Conservation (phyloP, 768 basidiomycete species). For the Lentinula edodes region DNA sequence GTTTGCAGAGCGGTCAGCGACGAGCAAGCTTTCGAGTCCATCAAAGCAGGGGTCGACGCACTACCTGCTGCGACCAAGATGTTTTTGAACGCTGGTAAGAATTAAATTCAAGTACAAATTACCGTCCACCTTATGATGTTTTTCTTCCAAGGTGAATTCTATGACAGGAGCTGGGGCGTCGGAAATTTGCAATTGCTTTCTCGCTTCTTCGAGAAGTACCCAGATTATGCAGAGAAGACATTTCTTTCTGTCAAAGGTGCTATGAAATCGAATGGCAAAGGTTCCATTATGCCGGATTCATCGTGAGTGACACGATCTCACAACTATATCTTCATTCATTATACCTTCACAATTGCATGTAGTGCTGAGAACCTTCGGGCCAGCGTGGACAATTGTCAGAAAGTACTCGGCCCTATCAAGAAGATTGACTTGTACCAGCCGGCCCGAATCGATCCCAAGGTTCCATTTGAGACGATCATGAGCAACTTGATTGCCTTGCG, state of each 20-base stretch:
- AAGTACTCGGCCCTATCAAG: slow-evolving; percentile 40
- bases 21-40: slow-evolving; percentile 55
- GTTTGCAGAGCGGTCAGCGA: slow-evolving; percentile 37
- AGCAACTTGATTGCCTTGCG: slow-evolving; percentile 26
- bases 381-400: slow-evolving; percentile 39
- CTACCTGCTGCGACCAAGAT: slow-evolving; percentile 41
- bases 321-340: not conserved
- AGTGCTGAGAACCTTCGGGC: slow-evolving; percentile 34
- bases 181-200: slow-evolving; percentile 47
- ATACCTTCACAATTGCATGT: not conserved
- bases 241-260: slow-evolving; percentile 29
- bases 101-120: not conserved
- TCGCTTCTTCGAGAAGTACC: slow-evolving; percentile 42
- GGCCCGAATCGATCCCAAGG: slow-evolving; percentile 36
- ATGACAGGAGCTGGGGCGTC: slow-evolving; percentile 34
- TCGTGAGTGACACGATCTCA: not conserved
- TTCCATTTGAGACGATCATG: slow-evolving; percentile 38
- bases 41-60: slow-evolving; percentile 45
- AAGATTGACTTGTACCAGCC: slow-evolving; percentile 52
- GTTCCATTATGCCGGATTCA: not conserved
- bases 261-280: not conserved
- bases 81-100: slow-evolving; percentile 34
- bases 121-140: not conserved
- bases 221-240: slow-evolving; percentile 25
- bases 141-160: slow-evolving; percentile 42